Evolutionary conservation across 164 flowering plant genomes (phyloP).

Genomic region (Aristolochia contorta): DNA sequence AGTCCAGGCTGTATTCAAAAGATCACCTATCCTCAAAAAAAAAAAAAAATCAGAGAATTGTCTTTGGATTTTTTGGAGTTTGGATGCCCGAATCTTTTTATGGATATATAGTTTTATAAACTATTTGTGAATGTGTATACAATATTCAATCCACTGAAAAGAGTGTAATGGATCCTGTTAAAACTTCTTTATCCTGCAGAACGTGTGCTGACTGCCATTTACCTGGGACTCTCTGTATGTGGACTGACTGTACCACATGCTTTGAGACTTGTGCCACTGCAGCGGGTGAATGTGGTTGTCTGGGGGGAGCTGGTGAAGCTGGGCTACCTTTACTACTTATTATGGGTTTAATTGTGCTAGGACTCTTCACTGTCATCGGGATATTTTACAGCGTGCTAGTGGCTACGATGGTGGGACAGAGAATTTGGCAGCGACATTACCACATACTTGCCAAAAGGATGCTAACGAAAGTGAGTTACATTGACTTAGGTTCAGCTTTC

Average conservation of each 20-base stretch:
- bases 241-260: constrained; percentile 95
- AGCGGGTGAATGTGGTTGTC: constrained; percentile 86
- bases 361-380: constrained; percentile 87
- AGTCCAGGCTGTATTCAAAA: no score
- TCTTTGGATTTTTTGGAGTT: no score
- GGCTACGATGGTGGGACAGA: constrained; percentile 97
- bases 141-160: no score
- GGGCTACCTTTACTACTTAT: constrained; percentile 79
- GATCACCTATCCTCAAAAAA: no score
- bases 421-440: constrained; percentile 99
- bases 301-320: constrained; percentile 98
- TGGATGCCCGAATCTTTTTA: no score
- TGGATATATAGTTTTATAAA: no score
- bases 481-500: background rate
- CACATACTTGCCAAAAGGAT: constrained; percentile 96
- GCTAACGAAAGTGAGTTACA: constrained; percentile 84
- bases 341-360: constrained; percentile 76
- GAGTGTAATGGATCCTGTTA: no score
- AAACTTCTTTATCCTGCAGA: constrained; percentile 32
- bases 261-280: constrained; percentile 83
- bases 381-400: constrained; percentile 96
- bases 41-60: no score
- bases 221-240: constrained; percentile 95
- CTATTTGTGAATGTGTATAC: no score
- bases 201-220: constrained; percentile 95